Base-by-base conservation (phyloP, 805 yeast species). In the Yarrowia hollandica region DNA sequence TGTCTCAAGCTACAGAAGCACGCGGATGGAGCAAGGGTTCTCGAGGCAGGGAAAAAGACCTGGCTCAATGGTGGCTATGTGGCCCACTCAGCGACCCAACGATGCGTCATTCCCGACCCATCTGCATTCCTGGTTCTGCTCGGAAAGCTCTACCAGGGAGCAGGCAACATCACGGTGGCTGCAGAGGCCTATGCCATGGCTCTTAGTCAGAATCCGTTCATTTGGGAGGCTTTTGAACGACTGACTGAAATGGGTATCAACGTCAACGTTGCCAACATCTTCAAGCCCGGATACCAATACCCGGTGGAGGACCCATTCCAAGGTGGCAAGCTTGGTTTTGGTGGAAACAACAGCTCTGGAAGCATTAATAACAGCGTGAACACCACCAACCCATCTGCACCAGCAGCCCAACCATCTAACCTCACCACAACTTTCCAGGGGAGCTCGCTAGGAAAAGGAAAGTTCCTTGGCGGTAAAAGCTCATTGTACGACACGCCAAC, bases 161-260 rank as follows among this genome's bases (percentile, higher is more conserved):
- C 77, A 7, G 88, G 86, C 21, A 89, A 86, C 67, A 67, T 75
- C 5, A 80, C 82, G 64, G 83, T 84, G 60, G 84, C 94, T 60
- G 79, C 86, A 0, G 72, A 85, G 48, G 80, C 82, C 66, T 88
- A 85, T 68, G 79, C 88, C 0, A 82, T 79, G 63, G 88, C 92
- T 0, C 76, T 90, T 60, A 82, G 82, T 61, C 72, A 78, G 63
- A 88, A 94, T 68, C 96, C 96, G 15, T 88, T 77, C 67, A 78
- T 90, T 37, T 90, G 94, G 81, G 97, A 90, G 68, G 90, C 97
- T 0, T 84, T 89, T 63, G 89, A 85, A 64, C 84, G 85, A 39
- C 74, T 94, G 48, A 83, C 90, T 65, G 77, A 78, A 48, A 74
- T 86, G 72, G 94, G 96, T 11, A 88, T 86, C 16, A 80, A 80